A percentile compares a stretch with the other conserved stretches of the same genome.
Conservation (phyloP, 352 stramenopile species). For the Pythium volutum region DNA sequence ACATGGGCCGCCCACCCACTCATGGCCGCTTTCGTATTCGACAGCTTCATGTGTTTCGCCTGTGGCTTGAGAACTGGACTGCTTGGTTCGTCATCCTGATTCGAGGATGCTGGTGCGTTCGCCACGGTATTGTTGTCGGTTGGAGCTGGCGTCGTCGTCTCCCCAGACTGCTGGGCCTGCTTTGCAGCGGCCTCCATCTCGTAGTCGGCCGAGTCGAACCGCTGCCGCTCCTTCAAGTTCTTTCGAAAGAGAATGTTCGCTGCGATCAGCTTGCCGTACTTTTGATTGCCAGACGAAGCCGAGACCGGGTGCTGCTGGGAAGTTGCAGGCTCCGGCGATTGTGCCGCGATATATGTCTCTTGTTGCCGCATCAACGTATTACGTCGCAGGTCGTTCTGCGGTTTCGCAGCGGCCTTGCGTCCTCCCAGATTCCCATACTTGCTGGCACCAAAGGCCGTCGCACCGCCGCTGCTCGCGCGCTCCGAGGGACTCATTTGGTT, state of each 20-base stretch:
- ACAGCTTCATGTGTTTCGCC: slow-evolving; percentile 76
- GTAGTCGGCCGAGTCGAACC: slow-evolving; percentile 83
- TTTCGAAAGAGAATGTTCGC: slow-evolving; percentile 76
- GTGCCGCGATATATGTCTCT: slow-evolving; percentile 17
- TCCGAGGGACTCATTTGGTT: slow-evolving; percentile 57
- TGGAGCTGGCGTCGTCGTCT: neutral
- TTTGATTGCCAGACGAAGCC: slow-evolving; percentile 12
- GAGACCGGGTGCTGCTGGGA: neutral
- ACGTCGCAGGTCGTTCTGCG: slow-evolving; percentile 12
- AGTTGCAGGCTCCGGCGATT: neutral
- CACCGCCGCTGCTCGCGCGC: slow-evolving; percentile 18
- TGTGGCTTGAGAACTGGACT: slow-evolving; percentile 23
- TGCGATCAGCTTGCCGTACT: slow-evolving; percentile 64
- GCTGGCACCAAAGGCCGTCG: slow-evolving; percentile 7
- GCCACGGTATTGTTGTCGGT: neutral
- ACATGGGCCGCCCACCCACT: slow-evolving; percentile 25
- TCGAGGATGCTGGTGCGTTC: neutral
- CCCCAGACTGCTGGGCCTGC: neutral
- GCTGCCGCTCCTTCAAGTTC: slow-evolving; percentile 77
- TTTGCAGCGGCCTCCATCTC: slow-evolving; percentile 58
- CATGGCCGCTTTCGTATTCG: slow-evolving; percentile 26
- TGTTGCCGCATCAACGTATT: slow-evolving; percentile 21
- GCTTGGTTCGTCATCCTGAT: slow-evolving; percentile 25
- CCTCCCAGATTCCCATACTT: slow-evolving; percentile 37
- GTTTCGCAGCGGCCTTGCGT: neutral